Evolutionary conservation across 192 early-diverging fungal species (phyloP), one percentile per base, ranked within the genome.

Genomic region (Irineochytrium annulatum): DNA sequence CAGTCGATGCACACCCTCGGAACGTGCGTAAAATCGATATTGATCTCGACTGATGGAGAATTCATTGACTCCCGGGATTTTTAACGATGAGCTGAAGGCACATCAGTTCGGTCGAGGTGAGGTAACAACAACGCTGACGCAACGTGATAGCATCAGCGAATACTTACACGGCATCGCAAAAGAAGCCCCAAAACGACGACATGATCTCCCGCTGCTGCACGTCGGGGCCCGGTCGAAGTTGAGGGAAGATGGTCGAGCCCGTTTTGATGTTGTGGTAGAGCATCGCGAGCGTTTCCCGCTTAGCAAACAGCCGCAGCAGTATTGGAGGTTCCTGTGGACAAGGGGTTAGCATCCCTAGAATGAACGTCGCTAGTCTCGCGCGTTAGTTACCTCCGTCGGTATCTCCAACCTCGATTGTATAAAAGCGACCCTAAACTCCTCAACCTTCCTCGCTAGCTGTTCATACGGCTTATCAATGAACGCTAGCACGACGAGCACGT

Each of bases 191-290:
- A 53, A 85, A 85, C 13, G 69, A 57, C 16, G 53, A 30, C 48
- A 81, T 33, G 27, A 85, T 76, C 58, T 85, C 78, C 52, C 66
- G 71, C 51, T 82, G 77, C 66, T 84, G 83, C 5, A 81, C 70
- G 22, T 85, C 83, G 20, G 83, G 81, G 14, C 73, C 78, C 17
- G 83, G 80, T 33, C 83, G 72, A 2, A 84, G 63, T 34, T 77
- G 73, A 19, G 81, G 83, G 43, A 85, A 85, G 31, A 84, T 75
- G 16, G 77, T 79, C 32, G 55, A 55, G 5, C 81, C 81, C 2
- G 75, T 80, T 51, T 78, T 85, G 63, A 82, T 82, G 55, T 85
- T 85, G 39, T 80, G 70, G 57, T 84, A 82, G 24, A 85, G 68
- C 75, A 84, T 73, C 11, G 77, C 77, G 13, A 85, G 69, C 0